A percentile compares a stretch with the other conserved stretches of the same genome.
Conservation (phyloP, 176 grass and related monocot genomes). For the Musa itinerans region DNA sequence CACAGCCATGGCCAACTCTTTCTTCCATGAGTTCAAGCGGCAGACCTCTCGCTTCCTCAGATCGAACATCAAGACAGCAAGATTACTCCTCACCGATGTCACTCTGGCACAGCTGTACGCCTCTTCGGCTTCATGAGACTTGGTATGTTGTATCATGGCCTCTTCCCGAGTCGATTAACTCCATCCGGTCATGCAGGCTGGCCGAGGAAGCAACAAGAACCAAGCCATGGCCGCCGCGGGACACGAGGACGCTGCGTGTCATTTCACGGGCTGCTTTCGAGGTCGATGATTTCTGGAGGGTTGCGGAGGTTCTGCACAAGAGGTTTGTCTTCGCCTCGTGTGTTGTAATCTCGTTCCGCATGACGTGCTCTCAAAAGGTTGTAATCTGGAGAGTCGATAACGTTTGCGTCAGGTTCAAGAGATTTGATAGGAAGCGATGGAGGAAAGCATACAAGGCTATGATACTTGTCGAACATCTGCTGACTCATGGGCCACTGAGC, state of each 20-base stretch:
- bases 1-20: constrained; percentile 42
- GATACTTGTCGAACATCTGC: constrained; percentile 64
- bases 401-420: constrained; percentile 34
- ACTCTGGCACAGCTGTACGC: constrained; percentile 73
- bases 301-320: constrained; percentile 53
- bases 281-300: constrained; percentile 74
- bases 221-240: constrained; percentile 49
- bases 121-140: neutral
- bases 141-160: neutral
- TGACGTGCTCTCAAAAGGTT: neutral
- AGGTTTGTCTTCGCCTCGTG: constrained; percentile 1
- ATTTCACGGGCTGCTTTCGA: constrained; percentile 87
- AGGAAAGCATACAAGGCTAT: constrained; percentile 69
- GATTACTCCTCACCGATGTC: constrained; percentile 62
- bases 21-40: constrained; percentile 67
- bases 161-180: neutral
- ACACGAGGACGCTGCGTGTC: constrained; percentile 59
- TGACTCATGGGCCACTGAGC: constrained; percentile 74
- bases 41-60: constrained; percentile 85
- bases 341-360: neutral
- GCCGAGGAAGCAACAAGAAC: constrained; percentile 82
- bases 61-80: constrained; percentile 60
- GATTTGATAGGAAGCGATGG: constrained; percentile 77
- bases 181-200: constrained; percentile 23
- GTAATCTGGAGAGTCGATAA: neutral